These are phyloP conservation scores for Apiospora phragmitis DNA, from an alignment of 2,329 filamentous ascomycete species.

Conservation along the genomic window DNA sequence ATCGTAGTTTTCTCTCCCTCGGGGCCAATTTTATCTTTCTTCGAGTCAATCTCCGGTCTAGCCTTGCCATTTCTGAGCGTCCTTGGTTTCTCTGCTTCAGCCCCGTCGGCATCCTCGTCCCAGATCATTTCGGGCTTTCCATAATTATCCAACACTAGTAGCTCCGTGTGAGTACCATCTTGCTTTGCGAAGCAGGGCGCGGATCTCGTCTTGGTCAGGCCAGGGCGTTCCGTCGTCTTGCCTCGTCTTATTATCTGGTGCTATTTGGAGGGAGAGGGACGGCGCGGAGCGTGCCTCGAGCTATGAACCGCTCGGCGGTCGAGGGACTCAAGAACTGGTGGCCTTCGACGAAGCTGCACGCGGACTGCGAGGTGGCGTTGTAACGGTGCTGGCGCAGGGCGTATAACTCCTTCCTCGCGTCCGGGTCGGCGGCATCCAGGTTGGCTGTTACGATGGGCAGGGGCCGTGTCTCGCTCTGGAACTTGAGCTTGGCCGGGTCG, in stretches of 20 bases:
- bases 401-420: not conserved
- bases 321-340: constrained; percentile 18
- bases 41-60: not conserved
- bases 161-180: not conserved
- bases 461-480: not conserved
- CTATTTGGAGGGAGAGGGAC: not conserved
- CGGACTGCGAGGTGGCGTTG: constrained; percentile 10
- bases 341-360: constrained; percentile 19
- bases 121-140: not conserved
- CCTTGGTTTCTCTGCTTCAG: not conserved
- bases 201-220: not conserved
- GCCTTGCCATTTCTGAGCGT: not conserved
- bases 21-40: no score
- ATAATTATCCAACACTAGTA: not conserved
- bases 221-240: not conserved
- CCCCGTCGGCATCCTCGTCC: not conserved
- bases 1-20: not conserved
- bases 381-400: constrained; percentile 11
- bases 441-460: not conserved
- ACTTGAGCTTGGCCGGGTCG: not conserved
- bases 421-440: not conserved
- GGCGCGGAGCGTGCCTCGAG: constrained; percentile 16
- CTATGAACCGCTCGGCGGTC: constrained; percentile 20
- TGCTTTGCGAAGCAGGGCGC: not conserved
- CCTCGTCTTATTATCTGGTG: not conserved